Conservation (phyloP, 768 basidiomycete genomes). For the Lyophyllum shimeji region DNA sequence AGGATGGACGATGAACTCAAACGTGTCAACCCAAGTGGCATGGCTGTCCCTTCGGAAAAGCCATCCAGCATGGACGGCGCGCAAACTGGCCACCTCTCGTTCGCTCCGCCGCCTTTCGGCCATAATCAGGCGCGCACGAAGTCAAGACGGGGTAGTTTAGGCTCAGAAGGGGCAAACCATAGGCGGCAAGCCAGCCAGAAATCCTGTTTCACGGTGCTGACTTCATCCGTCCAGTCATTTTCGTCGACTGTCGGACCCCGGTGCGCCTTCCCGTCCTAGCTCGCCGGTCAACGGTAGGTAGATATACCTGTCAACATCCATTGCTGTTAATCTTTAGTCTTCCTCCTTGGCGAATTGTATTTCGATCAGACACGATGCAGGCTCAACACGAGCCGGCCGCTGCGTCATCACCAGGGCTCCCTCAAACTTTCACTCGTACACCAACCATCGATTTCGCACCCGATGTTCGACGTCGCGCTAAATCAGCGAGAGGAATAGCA, state of each 20-base stretch:
- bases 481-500: constrained; percentile 13
- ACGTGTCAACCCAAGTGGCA: constrained; percentile 73
- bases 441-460: constrained; percentile 43
- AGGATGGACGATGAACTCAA: constrained; percentile 68
- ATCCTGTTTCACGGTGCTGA: background rate
- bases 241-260: constrained; percentile 40
- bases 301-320: background rate
- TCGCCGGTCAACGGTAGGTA: constrained; percentile 33
- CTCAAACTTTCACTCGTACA: constrained; percentile 33
- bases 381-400: constrained; percentile 9
- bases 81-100: constrained; percentile 19
- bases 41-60: constrained; percentile 31
- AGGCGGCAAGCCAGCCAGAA: constrained; percentile 1
- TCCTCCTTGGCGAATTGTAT: constrained; percentile 28
- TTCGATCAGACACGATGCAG: constrained; percentile 36
- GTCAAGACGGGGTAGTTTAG: constrained; percentile 2
- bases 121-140: background rate
- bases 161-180: constrained; percentile 1
- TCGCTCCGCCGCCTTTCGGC: constrained; percentile 12
- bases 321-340: background rate
- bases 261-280: constrained; percentile 29
- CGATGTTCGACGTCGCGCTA: constrained; percentile 25
- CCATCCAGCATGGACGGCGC: constrained; percentile 16
- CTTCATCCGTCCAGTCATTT: constrained; percentile 8
- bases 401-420: constrained; percentile 6